Evolutionary conservation across 768 basidiomycete genomes (phyloP), one percentile per base, ranked within the genome.

Genomic region (Scleroderma bovista): DNA sequence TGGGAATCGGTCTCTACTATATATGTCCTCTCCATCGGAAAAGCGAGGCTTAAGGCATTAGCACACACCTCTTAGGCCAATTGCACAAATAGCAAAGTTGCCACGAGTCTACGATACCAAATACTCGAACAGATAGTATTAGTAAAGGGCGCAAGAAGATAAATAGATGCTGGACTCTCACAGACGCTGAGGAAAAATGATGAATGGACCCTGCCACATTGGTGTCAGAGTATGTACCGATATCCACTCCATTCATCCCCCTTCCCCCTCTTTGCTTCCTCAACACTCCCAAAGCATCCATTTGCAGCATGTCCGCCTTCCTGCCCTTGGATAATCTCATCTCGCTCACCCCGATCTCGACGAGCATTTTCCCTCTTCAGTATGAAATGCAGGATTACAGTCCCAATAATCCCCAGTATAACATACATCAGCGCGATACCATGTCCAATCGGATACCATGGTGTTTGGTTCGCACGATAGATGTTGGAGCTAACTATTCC

Each of bases 171-270:
- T n/a, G n/a, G n/a, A n/a, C n/a, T n/a, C n/a, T n/a, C n/a, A n/a
- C n/a, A n/a, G n/a, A n/a, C n/a, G n/a, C n/a, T n/a, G n/a, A n/a
- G n/a, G n/a, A n/a, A n/a, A n/a, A n/a, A n/a, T n/a, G n/a, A n/a
- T n/a, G n/a, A n/a, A n/a, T n/a, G n/a, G n/a, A n/a, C n/a, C n/a
- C n/a, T n/a, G n/a, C 8, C 37, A 5, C 37, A 5, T 56, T 44
- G 26, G 9, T 29, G 42, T 76, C 61, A 86, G 39, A 81, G 60
- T 15, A 70, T 79, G 64, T 88, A 89, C 57, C 81, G 71, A 62
- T 88, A 89, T 20, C 86, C 86, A 57, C 83, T 86, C 86, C 84
- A 87, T 41, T 68, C 65, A 64, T 88, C 85, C 2, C 85, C 86
- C 68, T 84, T 86, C 56, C 80, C 82, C 48, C 71, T 63, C 68